Evolutionary conservation across 139 green algal species (phyloP).

Genomic region (Chlamydomonas schloesseri): DNA sequence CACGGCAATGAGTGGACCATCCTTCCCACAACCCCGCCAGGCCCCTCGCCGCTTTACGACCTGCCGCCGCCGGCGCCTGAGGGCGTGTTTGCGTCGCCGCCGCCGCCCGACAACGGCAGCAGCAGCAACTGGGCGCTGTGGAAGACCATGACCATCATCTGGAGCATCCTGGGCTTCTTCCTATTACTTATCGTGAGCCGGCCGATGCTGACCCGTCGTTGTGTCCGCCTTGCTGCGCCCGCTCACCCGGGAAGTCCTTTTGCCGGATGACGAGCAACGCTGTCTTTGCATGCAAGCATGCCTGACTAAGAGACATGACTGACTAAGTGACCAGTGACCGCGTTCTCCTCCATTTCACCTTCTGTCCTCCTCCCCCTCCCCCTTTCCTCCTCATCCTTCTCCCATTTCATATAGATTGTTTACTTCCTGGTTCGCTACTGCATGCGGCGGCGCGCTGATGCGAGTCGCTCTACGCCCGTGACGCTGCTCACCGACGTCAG

Average conservation of each 20-base stretch:
- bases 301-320: too few species aligned
- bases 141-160: conserved; percentile 39
- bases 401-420: background rate
- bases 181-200: background rate
- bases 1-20: too few species aligned
- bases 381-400: background rate
- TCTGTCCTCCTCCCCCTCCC: background rate
- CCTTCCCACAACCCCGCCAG: too few species aligned
- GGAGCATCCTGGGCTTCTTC: conserved; percentile 7
- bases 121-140: conserved; percentile 1
- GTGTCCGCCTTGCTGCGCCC: too few species aligned
- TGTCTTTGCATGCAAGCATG: too few species aligned
- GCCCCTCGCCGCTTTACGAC: background rate
- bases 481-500: background rate
- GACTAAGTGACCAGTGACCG: too few species aligned
- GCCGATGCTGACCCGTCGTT: too few species aligned
- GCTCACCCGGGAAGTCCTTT: too few species aligned
- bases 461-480: background rate
- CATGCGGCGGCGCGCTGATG: background rate
- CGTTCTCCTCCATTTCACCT: too few species aligned
- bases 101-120: background rate
- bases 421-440: background rate
- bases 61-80: background rate
- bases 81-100: background rate
- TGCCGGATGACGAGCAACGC: too few species aligned